These are phyloP conservation scores for Funneliformis mosseae DNA, from an alignment of 192 early-diverging fungal genomes.

Conservation along the genomic window DNA sequence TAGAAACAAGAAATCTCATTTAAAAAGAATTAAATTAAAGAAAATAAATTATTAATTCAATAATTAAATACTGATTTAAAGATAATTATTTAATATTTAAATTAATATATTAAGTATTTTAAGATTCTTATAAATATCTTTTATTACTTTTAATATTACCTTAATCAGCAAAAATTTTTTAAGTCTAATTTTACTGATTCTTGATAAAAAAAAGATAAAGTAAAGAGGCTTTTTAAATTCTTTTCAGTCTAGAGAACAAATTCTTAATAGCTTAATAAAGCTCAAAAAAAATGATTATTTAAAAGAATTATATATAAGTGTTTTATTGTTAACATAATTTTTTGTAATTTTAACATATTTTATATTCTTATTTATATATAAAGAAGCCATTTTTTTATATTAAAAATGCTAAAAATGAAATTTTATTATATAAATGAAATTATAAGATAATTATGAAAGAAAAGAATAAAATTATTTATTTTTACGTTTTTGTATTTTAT, in stretches of 20 bases:
- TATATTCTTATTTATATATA: too few relatives aligned
- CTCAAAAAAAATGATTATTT: too few relatives aligned
- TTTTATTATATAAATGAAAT: too few relatives aligned
- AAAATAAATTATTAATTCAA: not conserved
- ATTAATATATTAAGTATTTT: not conserved
- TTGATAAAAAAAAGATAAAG: constrained; percentile 75
- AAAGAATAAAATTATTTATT: too few relatives aligned
- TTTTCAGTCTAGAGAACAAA: constrained; percentile 67
- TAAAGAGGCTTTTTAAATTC: constrained; percentile 59
- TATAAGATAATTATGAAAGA: too few relatives aligned
- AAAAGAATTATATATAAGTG: constrained; percentile 70
- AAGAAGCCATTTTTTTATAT: too few relatives aligned
- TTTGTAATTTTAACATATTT: too few relatives aligned
- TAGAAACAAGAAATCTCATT: constrained; percentile 44
- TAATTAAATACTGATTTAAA: not conserved
- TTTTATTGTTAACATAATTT: too few relatives aligned
- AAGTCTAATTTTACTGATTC: constrained; percentile 45
- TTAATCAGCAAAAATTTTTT: constrained; percentile 45
- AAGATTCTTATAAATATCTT: constrained; percentile 1
- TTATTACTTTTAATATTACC: too few relatives aligned
- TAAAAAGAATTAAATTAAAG: not conserved
- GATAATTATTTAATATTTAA: constrained; percentile 5
- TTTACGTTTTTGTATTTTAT: too few relatives aligned
- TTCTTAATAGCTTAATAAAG: constrained; percentile 68
- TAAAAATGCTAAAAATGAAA: too few relatives aligned